Evolutionary conservation across 768 basidiomycete genomes (phyloP).

Genomic region (Exsudoporus frostii): DNA sequence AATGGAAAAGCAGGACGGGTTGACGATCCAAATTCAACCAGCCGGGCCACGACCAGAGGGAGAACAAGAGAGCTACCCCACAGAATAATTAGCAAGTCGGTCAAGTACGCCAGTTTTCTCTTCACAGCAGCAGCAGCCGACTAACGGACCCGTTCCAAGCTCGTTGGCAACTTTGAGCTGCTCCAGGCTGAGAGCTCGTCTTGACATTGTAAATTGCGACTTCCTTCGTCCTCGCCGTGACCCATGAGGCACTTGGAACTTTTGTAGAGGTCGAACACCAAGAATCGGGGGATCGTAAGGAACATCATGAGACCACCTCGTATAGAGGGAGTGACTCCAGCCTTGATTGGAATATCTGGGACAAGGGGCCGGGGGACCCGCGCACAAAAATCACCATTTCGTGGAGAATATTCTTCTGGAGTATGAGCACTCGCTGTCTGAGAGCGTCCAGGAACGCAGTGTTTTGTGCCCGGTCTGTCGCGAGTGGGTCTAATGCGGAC

Average conservation of each 20-base stretch:
- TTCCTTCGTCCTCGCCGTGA: slow-evolving; percentile 57
- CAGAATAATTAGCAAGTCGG: slow-evolving; percentile 45
- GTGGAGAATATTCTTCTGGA: background rate
- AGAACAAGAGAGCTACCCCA: slow-evolving; percentile 40
- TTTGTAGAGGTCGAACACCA: slow-evolving; percentile 64
- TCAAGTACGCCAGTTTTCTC: slow-evolving; percentile 48
- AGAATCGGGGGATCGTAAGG: slow-evolving; percentile 59
- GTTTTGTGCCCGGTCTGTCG: too few relatives aligned
- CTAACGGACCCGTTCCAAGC: slow-evolving; percentile 4
- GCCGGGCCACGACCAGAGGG: background rate
- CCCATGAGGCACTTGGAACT: too few relatives aligned
- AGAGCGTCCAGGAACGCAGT: background rate
- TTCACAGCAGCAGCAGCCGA: slow-evolving; percentile 35
- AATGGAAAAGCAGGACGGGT: slow-evolving; percentile 58
- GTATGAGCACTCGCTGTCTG: background rate
- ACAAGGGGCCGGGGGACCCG: background rate
- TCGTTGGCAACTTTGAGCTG: slow-evolving; percentile 40
- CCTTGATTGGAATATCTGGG: too few relatives aligned
- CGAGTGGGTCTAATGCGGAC: too few relatives aligned
- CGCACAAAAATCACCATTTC: too few relatives aligned
- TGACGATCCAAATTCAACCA: background rate
- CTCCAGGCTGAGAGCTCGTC: slow-evolving; percentile 44
- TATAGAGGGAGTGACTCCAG: too few relatives aligned
- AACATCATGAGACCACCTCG: slow-evolving; percentile 67
- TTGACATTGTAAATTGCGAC: slow-evolving; percentile 60